Conservation (phyloP, 1,284 basidiomycete species). For the Ustilago lituana region DNA sequence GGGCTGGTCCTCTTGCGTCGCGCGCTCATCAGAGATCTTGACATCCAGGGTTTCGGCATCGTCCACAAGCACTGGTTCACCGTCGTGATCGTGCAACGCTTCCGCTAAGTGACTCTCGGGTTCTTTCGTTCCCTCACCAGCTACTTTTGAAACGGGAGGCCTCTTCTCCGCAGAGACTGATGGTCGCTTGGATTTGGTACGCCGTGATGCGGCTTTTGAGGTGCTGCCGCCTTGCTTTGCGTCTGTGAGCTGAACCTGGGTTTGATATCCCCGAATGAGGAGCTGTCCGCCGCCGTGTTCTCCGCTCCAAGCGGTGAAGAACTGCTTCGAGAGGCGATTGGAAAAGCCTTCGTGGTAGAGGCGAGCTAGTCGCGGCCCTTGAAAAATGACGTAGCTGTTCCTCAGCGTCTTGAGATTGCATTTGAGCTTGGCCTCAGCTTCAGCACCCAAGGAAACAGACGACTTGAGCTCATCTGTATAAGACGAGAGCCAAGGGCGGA, state of each 20-base stretch:
- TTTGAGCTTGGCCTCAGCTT: slow-evolving; percentile 72
- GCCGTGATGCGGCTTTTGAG: not conserved
- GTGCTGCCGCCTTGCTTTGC: slow-evolving; percentile 20
- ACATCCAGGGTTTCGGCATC: slow-evolving; percentile 37
- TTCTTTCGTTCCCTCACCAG: slow-evolving; percentile 19
- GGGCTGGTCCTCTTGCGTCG: not conserved
- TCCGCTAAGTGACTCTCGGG: slow-evolving; percentile 27
- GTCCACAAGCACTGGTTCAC: slow-evolving; percentile 26
- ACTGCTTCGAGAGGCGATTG: slow-evolving; percentile 49
- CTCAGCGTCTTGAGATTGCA: slow-evolving; percentile 66
- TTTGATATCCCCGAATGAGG: slow-evolving; percentile 45
- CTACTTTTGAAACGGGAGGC: slow-evolving; percentile 2
- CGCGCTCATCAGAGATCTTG: slow-evolving; percentile 17
- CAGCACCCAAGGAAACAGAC: slow-evolving; percentile 69
- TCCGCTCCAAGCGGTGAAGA: slow-evolving; percentile 58
- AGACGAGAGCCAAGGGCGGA: slow-evolving; percentile 67
- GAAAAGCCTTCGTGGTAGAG: slow-evolving; percentile 61
- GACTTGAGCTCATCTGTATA: slow-evolving; percentile 71
- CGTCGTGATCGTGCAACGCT: slow-evolving; percentile 19
- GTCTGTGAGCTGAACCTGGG: slow-evolving; percentile 29
- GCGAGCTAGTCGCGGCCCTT: slow-evolving; percentile 69
- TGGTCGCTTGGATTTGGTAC: slow-evolving; percentile 8
- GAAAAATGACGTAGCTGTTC: slow-evolving; percentile 70
- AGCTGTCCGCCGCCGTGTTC: slow-evolving; percentile 54
- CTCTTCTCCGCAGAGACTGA: slow-evolving; percentile 27